These are phyloP conservation scores for Fusarium globosum DNA, from an alignment of 2,329 filamentous ascomycete species.

Conservation along the genomic window DNA sequence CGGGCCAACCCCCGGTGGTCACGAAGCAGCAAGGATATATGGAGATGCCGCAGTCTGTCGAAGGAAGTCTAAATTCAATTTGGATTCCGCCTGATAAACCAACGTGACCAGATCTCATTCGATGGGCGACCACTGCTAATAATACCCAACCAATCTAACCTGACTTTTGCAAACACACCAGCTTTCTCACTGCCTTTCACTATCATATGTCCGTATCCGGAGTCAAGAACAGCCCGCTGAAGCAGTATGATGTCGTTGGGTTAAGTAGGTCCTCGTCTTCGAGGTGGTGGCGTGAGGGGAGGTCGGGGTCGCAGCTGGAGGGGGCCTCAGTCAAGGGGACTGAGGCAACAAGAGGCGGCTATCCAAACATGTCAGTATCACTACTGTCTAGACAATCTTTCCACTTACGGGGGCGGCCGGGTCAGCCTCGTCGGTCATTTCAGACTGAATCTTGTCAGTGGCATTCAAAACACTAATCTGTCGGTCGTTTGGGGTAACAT, in stretches of 20 bases:
- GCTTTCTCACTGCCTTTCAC: not conserved
- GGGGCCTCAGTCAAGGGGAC: not conserved
- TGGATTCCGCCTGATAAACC: not conserved
- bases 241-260: too few relatives aligned
- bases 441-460: not conserved
- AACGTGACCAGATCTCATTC: not conserved
- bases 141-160: not conserved
- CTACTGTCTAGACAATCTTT: not conserved
- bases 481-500: not conserved
- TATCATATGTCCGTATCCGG: rapidly evolving
- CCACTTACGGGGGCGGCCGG: not conserved
- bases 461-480: not conserved
- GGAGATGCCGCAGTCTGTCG: rapidly evolving
- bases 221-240: not conserved
- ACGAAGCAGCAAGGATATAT: not conserved
- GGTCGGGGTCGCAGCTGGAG: not conserved
- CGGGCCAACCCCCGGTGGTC: not conserved
- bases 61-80: not conserved
- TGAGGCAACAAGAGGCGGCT: not conserved
- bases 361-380: not conserved
- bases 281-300: not conserved
- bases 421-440: not conserved
- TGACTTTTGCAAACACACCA: not conserved
- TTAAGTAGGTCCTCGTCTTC: not conserved
- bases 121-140: not conserved